These are phyloP conservation scores for Ceratocystis lukuohia DNA, from an alignment of 2,329 filamentous ascomycete genomes.

Conservation along the genomic window DNA sequence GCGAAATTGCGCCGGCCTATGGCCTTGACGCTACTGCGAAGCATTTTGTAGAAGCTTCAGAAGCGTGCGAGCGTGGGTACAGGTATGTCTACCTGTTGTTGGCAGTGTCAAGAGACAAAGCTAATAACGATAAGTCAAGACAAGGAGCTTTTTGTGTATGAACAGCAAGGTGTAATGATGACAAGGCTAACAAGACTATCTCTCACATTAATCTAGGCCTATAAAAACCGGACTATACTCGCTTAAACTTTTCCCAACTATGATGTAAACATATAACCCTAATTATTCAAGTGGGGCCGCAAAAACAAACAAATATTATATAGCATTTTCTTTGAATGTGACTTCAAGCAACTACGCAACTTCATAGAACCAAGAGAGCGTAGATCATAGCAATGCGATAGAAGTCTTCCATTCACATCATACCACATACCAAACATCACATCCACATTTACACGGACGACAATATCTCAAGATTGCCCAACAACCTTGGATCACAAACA, in stretches of 20 bases:
- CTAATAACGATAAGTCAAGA: not conserved
- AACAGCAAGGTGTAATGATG: not conserved
- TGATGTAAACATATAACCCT: conserved; percentile 1
- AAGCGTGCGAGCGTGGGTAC: not conserved
- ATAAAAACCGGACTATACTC: not conserved
- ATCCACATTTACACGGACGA: not conserved
- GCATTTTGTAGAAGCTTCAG: conserved; percentile 8
- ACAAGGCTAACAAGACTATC: not conserved
- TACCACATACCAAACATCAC: not conserved
- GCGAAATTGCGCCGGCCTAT: conserved; percentile 18
- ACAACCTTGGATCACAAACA: not conserved
- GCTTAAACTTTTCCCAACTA: not conserved
- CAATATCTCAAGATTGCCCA: not conserved
- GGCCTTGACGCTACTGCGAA: conserved; percentile 17
- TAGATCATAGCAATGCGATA: not conserved
- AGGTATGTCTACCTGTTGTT: not conserved
- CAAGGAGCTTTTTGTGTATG: not conserved
- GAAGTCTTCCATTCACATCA: not conserved
- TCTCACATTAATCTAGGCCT: not conserved
- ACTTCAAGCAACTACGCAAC: not conserved
- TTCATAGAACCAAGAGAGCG: not conserved
- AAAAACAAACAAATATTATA: not conserved
- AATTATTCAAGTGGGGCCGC: not conserved
- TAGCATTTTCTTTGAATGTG: conserved; percentile 1
- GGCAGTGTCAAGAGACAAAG: not conserved